phyloP scores from a whole-genome alignment of 225 moss, liverwort and hornwort genomes.

The Rhytidiadelphus loreus region DNA sequence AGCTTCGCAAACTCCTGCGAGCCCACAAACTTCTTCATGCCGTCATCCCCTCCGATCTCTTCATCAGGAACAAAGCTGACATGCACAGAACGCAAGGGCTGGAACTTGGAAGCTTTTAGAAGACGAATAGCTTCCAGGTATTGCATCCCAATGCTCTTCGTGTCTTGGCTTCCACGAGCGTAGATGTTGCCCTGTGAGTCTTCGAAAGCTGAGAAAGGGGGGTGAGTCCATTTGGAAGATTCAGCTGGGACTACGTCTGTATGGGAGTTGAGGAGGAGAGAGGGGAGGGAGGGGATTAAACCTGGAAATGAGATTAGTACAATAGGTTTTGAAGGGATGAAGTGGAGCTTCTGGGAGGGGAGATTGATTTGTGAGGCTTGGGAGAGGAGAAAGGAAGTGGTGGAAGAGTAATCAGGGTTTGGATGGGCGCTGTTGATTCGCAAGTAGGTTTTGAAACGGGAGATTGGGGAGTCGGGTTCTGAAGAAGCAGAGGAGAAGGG shows the following conservation, averaged over 20 bases:
- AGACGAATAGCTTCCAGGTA: slow-evolving; percentile 71
- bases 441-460: slow-evolving; percentile 47
- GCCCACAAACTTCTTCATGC: slow-evolving; percentile 33
- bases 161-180: slow-evolving; percentile 63
- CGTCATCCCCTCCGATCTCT: slow-evolving; percentile 54
- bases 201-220: slow-evolving; percentile 30
- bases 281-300: slow-evolving; percentile 1
- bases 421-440: slow-evolving; percentile 48
- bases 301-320: slow-evolving; percentile 32
- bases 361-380: slow-evolving; percentile 42
- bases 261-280: slow-evolving; percentile 67
- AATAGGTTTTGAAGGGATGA: slow-evolving; percentile 16
- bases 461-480: not conserved
- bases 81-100: slow-evolving; percentile 47
- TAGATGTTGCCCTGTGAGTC: slow-evolving; percentile 45
- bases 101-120: slow-evolving; percentile 9
- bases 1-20: slow-evolving; percentile 37
- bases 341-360: slow-evolving; percentile 11
- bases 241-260: slow-evolving; percentile 62
- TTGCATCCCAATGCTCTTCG: slow-evolving; percentile 77
- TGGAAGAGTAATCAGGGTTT: slow-evolving; percentile 25
- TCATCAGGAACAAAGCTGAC: slow-evolving; percentile 77
- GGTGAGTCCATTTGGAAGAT: slow-evolving; percentile 34
- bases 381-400: slow-evolving; percentile 29
- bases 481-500: not conserved